These are phyloP conservation scores for Spongospora subterranea DNA, from an alignment of 208 protist species.

Conservation along the genomic window DNA sequence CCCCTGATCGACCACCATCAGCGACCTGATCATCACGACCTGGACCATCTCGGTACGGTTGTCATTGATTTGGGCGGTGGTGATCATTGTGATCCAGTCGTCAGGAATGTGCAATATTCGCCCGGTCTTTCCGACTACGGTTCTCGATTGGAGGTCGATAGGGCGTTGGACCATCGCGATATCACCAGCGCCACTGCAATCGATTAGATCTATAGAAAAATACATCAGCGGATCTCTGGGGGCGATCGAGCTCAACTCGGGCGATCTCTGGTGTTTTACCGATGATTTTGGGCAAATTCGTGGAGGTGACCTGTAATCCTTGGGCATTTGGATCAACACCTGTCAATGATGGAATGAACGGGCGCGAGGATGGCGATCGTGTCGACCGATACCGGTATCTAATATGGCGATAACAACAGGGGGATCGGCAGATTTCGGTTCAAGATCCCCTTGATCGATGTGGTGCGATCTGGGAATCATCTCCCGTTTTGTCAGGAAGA, in stretches of 20 bases:
- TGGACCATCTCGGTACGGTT: not conserved
- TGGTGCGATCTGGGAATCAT: not conserved
- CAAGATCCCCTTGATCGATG: not conserved
- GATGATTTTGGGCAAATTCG: conserved; percentile 28
- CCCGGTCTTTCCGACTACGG: conserved; percentile 16
- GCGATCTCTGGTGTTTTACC: not conserved
- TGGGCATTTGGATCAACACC: conserved; percentile 54
- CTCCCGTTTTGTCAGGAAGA: not conserved
- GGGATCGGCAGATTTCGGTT: not conserved
- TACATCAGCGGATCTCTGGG: no score
- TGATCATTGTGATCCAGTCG: not conserved
- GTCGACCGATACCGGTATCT: conserved; percentile 20
- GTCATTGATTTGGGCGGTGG: not conserved
- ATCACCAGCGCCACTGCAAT: conserved; percentile 63
- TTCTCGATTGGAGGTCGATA: not conserved
- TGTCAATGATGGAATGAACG: not conserved
- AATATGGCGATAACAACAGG: conserved; percentile 27
- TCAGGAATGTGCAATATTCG: conserved; percentile 29
- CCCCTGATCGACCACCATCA: not conserved
- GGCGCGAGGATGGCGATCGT: not conserved
- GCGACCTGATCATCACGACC: not conserved
- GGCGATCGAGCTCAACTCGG: not conserved
- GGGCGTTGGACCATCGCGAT: not conserved
- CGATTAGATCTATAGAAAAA: no score
- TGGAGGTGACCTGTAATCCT: conserved; percentile 49